Evolutionary conservation across 495 filamentous ascomycete genomes (phyloP).

Genomic region (Chaetomium cochliodes): DNA sequence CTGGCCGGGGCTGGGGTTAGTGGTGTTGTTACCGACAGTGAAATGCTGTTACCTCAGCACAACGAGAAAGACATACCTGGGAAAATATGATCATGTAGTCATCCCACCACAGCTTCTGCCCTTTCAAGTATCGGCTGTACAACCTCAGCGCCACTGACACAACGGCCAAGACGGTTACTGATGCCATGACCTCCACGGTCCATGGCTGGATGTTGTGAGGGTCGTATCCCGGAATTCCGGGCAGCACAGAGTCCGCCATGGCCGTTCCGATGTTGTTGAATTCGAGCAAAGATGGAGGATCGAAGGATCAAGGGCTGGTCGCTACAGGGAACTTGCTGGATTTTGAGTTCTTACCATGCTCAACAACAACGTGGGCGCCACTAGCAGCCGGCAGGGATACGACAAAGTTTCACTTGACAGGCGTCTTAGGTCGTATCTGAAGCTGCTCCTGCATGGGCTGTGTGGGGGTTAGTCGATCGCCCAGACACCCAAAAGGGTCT

Average conservation of each 20-base stretch:
- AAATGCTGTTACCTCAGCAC: not conserved
- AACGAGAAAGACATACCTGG: not conserved
- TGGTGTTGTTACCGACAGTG: not conserved
- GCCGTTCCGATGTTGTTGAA: not conserved
- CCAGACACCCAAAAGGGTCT: not conserved
- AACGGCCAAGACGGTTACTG: slow-evolving; percentile 8
- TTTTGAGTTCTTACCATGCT: not conserved
- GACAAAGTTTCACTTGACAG: not conserved
- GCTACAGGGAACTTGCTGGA: not conserved
- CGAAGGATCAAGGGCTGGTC: not conserved
- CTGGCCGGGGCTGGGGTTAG: not conserved
- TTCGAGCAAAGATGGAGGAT: not conserved
- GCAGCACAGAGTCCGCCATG: slow-evolving; percentile 10
- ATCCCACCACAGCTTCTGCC: slow-evolving; percentile 20
- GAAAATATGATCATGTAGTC: slow-evolving; percentile 22
- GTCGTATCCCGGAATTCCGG: slow-evolving; percentile 16
- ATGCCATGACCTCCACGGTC: slow-evolving; percentile 15
- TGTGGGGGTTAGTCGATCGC: not conserved
- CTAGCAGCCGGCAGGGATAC: slow-evolving; percentile 2
- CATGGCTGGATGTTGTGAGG: slow-evolving; percentile 20
- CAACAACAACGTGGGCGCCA: slow-evolving; percentile 5
- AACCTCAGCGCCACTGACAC: slow-evolving; percentile 8
- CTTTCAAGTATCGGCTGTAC: slow-evolving; percentile 14
- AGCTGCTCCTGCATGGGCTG: not conserved
- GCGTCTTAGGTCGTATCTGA: not conserved